Base-by-base conservation (phyloP, 441 rosid genomes). In the Pelargonium myrrhifolium region DNA sequence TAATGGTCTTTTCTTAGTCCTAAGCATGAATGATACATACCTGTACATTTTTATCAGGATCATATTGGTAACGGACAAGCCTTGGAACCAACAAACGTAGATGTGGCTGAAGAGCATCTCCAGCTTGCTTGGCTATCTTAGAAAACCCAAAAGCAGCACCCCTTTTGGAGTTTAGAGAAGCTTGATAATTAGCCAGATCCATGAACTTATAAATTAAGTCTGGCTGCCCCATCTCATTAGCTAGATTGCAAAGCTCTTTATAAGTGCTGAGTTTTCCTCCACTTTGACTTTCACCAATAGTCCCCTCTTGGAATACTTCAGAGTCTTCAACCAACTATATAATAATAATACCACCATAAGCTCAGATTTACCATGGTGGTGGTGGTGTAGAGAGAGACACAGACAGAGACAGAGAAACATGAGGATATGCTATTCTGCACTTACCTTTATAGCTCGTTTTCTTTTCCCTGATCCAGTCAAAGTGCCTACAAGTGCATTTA, bases 161-260 rank as follows among this genome's bases (percentile, higher is more conserved):
- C 73, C 98, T 87, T 74, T 89, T 94, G 12, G 96, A 88, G 81
- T 92, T 85, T 69, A 92, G 82, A 75, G 98, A 85, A 67, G 93
- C 90, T 80, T 94, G 98, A 74, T 92, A 87, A 80, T 94, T 94
- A 71, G 99, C 99, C 70, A 94, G 87, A 78, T 94, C 95, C 99
- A 94, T 94, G 67, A 94, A 94, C 81, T 94, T 94, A 74, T 92
- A 94, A 71, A 94, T 87, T 70, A 94, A 77, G 74, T 90, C 99
- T 22, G 98, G 99, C 78, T 94, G 99, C 68, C 99, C 99, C 97
- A 94, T 94, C 86, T 94, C 99, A 85, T 92, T 94, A 69, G 99
- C 99, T 55, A 94, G 86, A 79, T 71, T 87, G 79, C 98, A 94
- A 18, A 94, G 94, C 84, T 89, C 98, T 84, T 94, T 94, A 70